Evolutionary conservation across 2,329 filamentous ascomycete species (phyloP).

Genomic region (Tolypocladium tropicale): DNA sequence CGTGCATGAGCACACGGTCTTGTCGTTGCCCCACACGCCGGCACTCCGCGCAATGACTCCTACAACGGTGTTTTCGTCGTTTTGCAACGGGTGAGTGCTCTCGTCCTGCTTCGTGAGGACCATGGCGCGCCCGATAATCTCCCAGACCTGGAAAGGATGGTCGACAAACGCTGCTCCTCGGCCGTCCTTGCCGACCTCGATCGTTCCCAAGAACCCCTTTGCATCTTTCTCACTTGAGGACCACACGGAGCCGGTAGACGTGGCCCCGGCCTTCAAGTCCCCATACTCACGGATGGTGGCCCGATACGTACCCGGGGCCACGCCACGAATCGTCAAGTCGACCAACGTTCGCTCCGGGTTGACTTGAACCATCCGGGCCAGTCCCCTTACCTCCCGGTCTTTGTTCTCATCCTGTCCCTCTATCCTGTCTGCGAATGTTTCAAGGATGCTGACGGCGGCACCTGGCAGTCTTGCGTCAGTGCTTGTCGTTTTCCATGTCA

Average conservation of each 20-base stretch:
- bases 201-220: constrained; percentile 54
- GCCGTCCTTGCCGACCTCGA: constrained; percentile 67
- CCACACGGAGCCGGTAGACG: constrained; percentile 79
- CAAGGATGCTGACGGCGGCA: constrained; percentile 90
- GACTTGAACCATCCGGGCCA: constrained; percentile 91
- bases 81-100: constrained; percentile 42
- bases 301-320: constrained; percentile 70
- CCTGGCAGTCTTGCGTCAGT: constrained; percentile 27
- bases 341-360: constrained; percentile 67
- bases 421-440: constrained; percentile 59
- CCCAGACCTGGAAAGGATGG: constrained; percentile 79
- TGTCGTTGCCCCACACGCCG: constrained; percentile 98
- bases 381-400: constrained; percentile 60
- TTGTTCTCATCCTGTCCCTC: constrained; percentile 31
- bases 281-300: constrained; percentile 80
- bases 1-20: constrained; percentile 94
- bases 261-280: constrained; percentile 75
- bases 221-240: constrained; percentile 37
- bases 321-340: constrained; percentile 76
- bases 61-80: constrained; percentile 77
- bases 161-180: constrained; percentile 74
- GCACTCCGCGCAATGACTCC: constrained; percentile 92
- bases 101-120: constrained; percentile 63
- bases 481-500: not conserved
- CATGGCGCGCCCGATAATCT: constrained; percentile 89